Base-by-base conservation (phyloP, 2,329 filamentous ascomycete species). In the Cladobotryum protrusum region DNA sequence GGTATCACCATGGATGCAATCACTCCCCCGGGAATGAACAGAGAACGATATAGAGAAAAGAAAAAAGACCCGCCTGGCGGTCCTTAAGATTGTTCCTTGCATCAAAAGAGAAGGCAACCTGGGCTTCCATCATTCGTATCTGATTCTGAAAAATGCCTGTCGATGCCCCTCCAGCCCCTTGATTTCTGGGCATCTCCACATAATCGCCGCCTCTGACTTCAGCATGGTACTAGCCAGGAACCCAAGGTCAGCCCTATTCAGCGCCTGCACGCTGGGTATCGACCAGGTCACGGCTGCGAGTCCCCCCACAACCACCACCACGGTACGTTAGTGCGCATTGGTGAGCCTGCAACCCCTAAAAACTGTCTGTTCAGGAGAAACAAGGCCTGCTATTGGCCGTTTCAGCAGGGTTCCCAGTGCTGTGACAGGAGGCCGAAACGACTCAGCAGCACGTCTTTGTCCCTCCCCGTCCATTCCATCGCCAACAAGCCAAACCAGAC, bases 111-210 rank as follows among this genome's bases (percentile, higher is more conserved):
- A 29, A 29, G 24, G 24, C 24, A 29, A 29, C 24, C 24, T 29
- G 24, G 24, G 24, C 24, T 29, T 29, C 24, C 24, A 29, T 29
- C 39, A 13, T 19, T 42, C n/a, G 39, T 49, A 41, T 43, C 48
- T 39, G 40, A 42, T 40, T 50, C 39, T 40, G 37, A 47, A 37
- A 47, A 51, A 51, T 47, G 49, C 49, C 45, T 50, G 49, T 50
- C 49, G 43, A 32, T 52, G 51, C 48, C 52, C 50, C 50, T 52
- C 47, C 47, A 52, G 50, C 50, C 50, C 52, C 52, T 53, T 51
- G 52, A 53, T 53, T 53, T 53, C 48, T 51, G 48, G 44, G 33
- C 40, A 24, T 43, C 48, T 51, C 52, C 48, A 50, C 52, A 51
- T 44, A 4, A 32, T 36, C 48, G 48, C 48, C 44, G 33, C 50